Evolutionary conservation across 192 early-diverging fungal species (phyloP).

Genomic region (Coemansia sp.): DNA sequence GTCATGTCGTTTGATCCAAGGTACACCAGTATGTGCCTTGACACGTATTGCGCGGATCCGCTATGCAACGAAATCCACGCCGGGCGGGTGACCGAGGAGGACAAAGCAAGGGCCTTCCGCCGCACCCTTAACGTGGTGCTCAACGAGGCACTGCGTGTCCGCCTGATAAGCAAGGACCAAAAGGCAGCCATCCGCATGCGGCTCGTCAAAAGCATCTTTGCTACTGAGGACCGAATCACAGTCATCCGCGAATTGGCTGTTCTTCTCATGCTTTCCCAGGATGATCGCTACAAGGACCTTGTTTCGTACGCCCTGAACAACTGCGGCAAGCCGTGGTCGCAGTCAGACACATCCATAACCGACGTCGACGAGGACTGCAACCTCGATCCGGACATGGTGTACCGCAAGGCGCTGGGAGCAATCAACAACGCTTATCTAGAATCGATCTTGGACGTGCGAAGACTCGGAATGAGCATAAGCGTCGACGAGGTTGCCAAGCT

Average conservation of each 20-base stretch:
- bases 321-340: slow-evolving; percentile 39
- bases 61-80: slow-evolving; percentile 56
- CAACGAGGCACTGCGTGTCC: slow-evolving; percentile 55
- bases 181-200: slow-evolving; percentile 49
- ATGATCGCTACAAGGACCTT: slow-evolving; percentile 42
- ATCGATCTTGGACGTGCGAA: slow-evolving; percentile 47
- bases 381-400: slow-evolving; percentile 53
- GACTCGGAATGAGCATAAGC: slow-evolving; percentile 55
- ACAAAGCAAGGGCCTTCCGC: slow-evolving; percentile 56
- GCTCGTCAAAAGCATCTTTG: slow-evolving; percentile 43
- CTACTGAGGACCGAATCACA: slow-evolving; percentile 47
- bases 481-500: slow-evolving; percentile 40
- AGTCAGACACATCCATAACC: slow-evolving; percentile 33
- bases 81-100: slow-evolving; percentile 44
- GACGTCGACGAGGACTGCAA: slow-evolving; percentile 55
- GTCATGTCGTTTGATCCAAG: slow-evolving; percentile 53
- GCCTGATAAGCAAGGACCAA: slow-evolving; percentile 50
- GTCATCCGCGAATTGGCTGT: slow-evolving; percentile 46
- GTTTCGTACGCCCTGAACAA: slow-evolving; percentile 38
- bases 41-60: slow-evolving; percentile 52
- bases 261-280: slow-evolving; percentile 52
- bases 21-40: slow-evolving; percentile 46
- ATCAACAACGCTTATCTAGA: slow-evolving; percentile 50
- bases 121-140: slow-evolving; percentile 53
- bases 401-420: slow-evolving; percentile 53